Evolutionary conservation across 1,139 yeast genomes (phyloP), one percentile per base, ranked within the genome.

Genomic region (Saccharomycopsis crataegensis): DNA sequence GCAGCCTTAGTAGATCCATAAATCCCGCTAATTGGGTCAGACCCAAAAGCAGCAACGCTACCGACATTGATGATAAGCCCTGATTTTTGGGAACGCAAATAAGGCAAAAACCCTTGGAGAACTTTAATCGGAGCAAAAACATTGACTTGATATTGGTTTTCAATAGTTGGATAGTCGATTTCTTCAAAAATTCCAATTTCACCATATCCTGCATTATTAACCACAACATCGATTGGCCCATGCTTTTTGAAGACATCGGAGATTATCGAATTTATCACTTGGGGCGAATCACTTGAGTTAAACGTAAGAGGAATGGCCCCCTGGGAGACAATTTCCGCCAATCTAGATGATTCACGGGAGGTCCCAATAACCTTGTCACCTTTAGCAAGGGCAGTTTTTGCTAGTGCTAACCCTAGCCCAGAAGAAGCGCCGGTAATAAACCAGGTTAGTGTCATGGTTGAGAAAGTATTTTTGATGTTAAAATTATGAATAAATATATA

Each of bases 231-330:
- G 31, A 43, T 8, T 9, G 46, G 34, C 14, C 46, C 46, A 22
- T 43, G 6, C 9, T 9, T 22, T 43, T 43, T 3, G 14, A 37
- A 4, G 14, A 47, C 8, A 7, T 17, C 28, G 16, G 34, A 32
- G 42, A 47, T 48, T 63, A 46, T 36, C 64, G 12, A 37, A 11
- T 28, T 16, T 9, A 12, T 4, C 8, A 12, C 37, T 7, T 45
- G 16, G 5, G n/a, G 16, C 8, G 12, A 12, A 12, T 31, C 48
- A 32, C 33, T 45, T 14, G 33, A 8, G 17, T 45, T 40, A 32
- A 45, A 33, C 12, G 28, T 28, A 33, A 45, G 40, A 7, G 48
- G 40, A 8, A 45, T 32, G 40, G 48, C 40, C 8, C 40, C 48
- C 5, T 45, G 32, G 3, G 37, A 12, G 12, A 14, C n/a, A 12